A percentile compares a stretch with the other conserved stretches of the same genome.
Evolutionary conservation across 441 rosid genomes (phyloP).

Genomic region (Gossypium laxum): DNA sequence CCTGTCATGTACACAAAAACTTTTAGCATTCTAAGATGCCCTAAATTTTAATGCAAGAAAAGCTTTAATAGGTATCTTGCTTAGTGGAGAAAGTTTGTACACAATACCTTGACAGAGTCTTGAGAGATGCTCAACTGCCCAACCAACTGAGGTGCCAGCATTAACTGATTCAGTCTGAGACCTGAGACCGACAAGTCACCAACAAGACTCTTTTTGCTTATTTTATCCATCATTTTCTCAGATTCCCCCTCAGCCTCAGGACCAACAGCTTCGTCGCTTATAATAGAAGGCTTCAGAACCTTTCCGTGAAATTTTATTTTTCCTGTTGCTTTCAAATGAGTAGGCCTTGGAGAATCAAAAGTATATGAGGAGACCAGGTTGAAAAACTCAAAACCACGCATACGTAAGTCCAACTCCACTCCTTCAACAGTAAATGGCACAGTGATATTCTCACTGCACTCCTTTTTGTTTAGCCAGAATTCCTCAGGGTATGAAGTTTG

Average conservation of each 20-base stretch:
- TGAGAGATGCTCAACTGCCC: constrained; percentile 74
- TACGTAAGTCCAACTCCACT: constrained; percentile 83
- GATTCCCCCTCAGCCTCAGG: constrained; percentile 29
- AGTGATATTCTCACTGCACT: constrained; percentile 27
- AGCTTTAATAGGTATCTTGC: neutral
- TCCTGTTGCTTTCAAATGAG: constrained; percentile 91
- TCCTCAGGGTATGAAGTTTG: constrained; percentile 70
- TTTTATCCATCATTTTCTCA: constrained; percentile 21
- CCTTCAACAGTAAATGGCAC: constrained; percentile 83
- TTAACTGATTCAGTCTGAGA: constrained; percentile 85
- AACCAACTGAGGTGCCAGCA: constrained; percentile 82
- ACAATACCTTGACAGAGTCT: constrained; percentile 60
- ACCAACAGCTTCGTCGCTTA: constrained; percentile 27
- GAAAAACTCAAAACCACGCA: constrained; percentile 96
- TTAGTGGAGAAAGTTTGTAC: constrained; percentile 7
- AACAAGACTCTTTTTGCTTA: constrained; percentile 40
- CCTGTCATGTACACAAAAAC: neutral
- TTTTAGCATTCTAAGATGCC: neutral
- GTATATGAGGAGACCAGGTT: constrained; percentile 78
- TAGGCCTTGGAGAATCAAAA: constrained; percentile 93
- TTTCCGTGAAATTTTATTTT: constrained; percentile 83
- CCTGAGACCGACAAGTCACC: constrained; percentile 89
- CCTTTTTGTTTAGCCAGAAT: constrained; percentile 37
- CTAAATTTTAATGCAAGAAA: neutral
- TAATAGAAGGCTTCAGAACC: constrained; percentile 38